phyloP scores from a whole-genome alignment of 768 basidiomycete genomes.

The Cyathus striatus region DNA sequence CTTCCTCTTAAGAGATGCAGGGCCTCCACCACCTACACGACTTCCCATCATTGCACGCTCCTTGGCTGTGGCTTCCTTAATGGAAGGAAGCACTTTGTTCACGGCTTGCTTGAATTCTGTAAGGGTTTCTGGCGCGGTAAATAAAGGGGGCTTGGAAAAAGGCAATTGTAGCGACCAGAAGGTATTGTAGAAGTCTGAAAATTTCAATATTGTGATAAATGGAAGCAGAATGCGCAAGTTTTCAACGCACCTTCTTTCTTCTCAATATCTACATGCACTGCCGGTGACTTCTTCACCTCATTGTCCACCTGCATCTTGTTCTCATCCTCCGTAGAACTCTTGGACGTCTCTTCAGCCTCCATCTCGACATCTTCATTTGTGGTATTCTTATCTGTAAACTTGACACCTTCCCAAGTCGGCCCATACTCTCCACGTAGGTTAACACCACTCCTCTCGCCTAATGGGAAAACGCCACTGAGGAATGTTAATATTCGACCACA shows the following conservation, averaged over 20 bases:
- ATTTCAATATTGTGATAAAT: not conserved
- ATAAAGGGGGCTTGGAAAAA: conserved; percentile 77
- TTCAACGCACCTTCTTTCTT: conserved; percentile 57
- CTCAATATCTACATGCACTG: conserved; percentile 23
- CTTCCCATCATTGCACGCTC: conserved; percentile 88
- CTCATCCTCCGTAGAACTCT: conserved; percentile 22
- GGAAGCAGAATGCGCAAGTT: not conserved
- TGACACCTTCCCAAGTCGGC: conserved; percentile 68
- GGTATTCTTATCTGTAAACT: conserved; percentile 28
- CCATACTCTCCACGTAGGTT: conserved; percentile 88
- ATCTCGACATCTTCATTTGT: conserved; percentile 23
- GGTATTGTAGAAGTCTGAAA: conserved; percentile 71
- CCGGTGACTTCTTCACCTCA: conserved; percentile 26
- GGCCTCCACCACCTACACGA: conserved; percentile 35
- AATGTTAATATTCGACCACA: conserved; percentile 88
- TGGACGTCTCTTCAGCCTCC: conserved; percentile 16
- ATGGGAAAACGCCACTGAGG: conserved; percentile 77
- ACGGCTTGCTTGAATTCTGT: conserved; percentile 66
- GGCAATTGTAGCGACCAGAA: conserved; percentile 89
- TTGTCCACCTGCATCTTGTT: conserved; percentile 65
- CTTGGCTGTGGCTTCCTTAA: conserved; percentile 83
- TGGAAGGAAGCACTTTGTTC: conserved; percentile 67
- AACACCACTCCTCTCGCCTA: conserved; percentile 88
- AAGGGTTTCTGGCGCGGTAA: conserved; percentile 53
- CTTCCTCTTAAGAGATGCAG: conserved; percentile 53